Evolutionary conservation across 1,139 yeast species (phyloP), one percentile per base, ranked within the genome.

Genomic region (Debaryomyces coudertii): DNA sequence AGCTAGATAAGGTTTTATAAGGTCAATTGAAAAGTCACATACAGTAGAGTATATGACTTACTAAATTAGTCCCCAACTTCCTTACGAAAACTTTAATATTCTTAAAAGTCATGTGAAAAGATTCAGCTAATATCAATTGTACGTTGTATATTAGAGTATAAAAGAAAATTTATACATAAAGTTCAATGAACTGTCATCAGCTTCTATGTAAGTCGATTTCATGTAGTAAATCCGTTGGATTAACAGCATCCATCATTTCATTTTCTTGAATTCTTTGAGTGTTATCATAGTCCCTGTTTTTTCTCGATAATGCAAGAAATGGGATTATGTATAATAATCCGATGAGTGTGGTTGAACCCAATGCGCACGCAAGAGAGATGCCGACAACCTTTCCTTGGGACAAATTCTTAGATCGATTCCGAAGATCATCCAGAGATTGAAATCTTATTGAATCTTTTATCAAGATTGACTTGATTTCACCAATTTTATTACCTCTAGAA

Each of bases 281-380:
- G 51, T 63, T 48, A 46, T 53, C 62, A 12, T 56, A 55, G 20
- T 68, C 68, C 65, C 68, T 57, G 73, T 72, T 63, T 68, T 55
- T 70, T 61, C 68, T 74, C 71, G 69, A 78, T 40, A 77, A 71
- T 40, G 73, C 71, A 60, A 73, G 73, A 47, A 77, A 73, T 4
- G 85, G 77, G 4, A 82, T 62, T 11, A 86, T 71, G 48, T 87
- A 90, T 36, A 82, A 62, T 23, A 82, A 68, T 23, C 93, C 87
- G 44, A 92, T 63, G 1, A 88, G 61, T 8, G 85, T 71, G 40
- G 92, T 80, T 2, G 97, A 82, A 1, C 93, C 96, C 35, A 93
- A 65, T 0, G 98, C 92, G 59, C 93, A 79, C 0, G 97, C 98
- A 47, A 90, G 76, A 0, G 96, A 86, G 31, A 93, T 82, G 27